These are phyloP conservation scores for Penicillium coffeae DNA, from an alignment of 495 filamentous ascomycete species.

Conservation along the genomic window DNA sequence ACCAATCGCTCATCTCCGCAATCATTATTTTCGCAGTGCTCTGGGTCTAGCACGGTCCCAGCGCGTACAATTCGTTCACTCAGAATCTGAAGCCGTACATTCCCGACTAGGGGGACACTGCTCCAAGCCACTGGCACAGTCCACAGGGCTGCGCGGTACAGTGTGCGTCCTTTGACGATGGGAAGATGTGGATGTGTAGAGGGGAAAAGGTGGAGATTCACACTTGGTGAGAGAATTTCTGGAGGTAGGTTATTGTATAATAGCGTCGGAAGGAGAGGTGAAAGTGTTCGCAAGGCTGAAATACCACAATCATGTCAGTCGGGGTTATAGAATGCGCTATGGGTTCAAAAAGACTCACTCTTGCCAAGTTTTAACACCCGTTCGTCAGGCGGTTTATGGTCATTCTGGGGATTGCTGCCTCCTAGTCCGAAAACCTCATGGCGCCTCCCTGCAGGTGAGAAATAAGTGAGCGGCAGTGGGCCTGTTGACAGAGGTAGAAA, in stretches of 20 bases:
- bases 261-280: slow-evolving; percentile 80
- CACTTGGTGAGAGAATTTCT: slow-evolving; percentile 81
- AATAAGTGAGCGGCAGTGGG: slow-evolving; percentile 17
- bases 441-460: slow-evolving; percentile 20
- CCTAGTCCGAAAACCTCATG: slow-evolving; percentile 16
- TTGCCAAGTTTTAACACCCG: slow-evolving; percentile 86
- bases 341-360: slow-evolving; percentile 49
- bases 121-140: slow-evolving; percentile 95
- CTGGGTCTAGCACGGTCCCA: slow-evolving; percentile 34
- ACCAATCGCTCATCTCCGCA: slow-evolving; percentile 71
- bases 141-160: slow-evolving; percentile 91
- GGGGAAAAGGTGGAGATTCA: slow-evolving; percentile 93
- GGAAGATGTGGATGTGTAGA: slow-evolving; percentile 95
- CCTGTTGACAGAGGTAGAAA: slow-evolving; percentile 20
- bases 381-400: slow-evolving; percentile 60
- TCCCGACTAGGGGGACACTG: slow-evolving; percentile 80
- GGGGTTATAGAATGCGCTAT: neutral
- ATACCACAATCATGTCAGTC: neutral
- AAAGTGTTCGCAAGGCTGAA: slow-evolving; percentile 78
- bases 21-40: slow-evolving; percentile 27
- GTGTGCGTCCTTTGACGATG: slow-evolving; percentile 80
- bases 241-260: slow-evolving; percentile 77
- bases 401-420: slow-evolving; percentile 12
- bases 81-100: slow-evolving; percentile 79
- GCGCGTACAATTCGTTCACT: slow-evolving; percentile 77